Evolutionary conservation across 345 rosid species (phyloP).

Genomic region (Brassica cretica): DNA sequence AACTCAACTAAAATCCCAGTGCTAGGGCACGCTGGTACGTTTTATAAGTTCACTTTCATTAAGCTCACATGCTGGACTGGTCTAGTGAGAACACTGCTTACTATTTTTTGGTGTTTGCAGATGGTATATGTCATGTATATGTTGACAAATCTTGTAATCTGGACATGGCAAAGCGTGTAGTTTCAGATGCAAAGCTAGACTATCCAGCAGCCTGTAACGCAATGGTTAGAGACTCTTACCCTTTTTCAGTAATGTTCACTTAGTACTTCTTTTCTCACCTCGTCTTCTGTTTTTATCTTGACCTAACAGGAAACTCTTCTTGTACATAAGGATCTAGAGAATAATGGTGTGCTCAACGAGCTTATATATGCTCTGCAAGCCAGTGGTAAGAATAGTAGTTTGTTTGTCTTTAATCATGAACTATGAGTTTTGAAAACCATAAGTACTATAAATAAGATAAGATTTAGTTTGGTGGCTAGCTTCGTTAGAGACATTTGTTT

Average conservation of each 20-base stretch:
- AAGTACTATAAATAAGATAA: background rate
- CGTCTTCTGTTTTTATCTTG: slow-evolving; percentile 15
- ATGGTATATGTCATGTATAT: slow-evolving; percentile 96
- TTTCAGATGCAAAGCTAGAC: slow-evolving; percentile 89
- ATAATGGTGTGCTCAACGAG: slow-evolving; percentile 54
- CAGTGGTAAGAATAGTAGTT: slow-evolving; percentile 50
- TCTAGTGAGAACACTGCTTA: slow-evolving; percentile 13
- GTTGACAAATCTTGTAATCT: slow-evolving; percentile 86
- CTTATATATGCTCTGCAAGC: slow-evolving; percentile 54
- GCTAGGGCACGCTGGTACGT: slow-evolving; percentile 90
- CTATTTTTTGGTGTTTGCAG: slow-evolving; percentile 39
- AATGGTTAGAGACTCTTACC: slow-evolving; percentile 58
- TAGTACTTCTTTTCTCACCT: slow-evolving; percentile 19
- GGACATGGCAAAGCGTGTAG: slow-evolving; percentile 75
- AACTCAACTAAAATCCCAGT: slow-evolving; percentile 95
- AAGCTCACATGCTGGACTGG: background rate
- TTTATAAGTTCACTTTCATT: background rate
- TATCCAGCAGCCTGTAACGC: slow-evolving; percentile 99
- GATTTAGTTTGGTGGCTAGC: slow-evolving; percentile 6
- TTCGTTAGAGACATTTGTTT: slow-evolving; percentile 3
- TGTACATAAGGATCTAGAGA: slow-evolving; percentile 79
- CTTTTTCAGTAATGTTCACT: slow-evolving; percentile 22
- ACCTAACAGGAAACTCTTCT: slow-evolving; percentile 87
- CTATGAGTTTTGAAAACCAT: background rate
- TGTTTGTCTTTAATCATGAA: no score